These are phyloP conservation scores for Pseudopithomyces maydicus DNA, from an alignment of 2,329 filamentous ascomycete genomes.

Conservation along the genomic window DNA sequence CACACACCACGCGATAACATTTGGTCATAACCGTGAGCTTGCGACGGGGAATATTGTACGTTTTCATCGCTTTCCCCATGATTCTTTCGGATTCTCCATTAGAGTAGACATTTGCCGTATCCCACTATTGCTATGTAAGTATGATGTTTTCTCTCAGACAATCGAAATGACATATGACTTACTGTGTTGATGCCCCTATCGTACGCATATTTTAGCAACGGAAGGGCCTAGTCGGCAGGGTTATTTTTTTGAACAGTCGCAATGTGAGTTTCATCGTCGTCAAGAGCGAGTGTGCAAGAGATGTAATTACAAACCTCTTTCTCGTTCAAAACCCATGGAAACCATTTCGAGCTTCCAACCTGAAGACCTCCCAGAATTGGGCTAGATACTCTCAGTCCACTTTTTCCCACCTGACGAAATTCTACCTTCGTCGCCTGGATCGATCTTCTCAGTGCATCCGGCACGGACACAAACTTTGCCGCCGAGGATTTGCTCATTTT, in stretches of 20 bases:
- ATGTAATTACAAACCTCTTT: background rate
- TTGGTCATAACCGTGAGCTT: slow-evolving; percentile 65
- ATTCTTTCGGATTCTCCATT: slow-evolving; percentile 61
- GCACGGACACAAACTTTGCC: too few species aligned
- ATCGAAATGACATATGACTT: background rate
- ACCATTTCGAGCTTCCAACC: background rate
- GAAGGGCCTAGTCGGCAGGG: background rate
- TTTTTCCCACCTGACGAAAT: too few species aligned
- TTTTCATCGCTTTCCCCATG: slow-evolving; percentile 64
- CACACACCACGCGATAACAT: slow-evolving; percentile 54
- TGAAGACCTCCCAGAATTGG: background rate
- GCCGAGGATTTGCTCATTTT: too few species aligned
- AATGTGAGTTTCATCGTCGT: too few species aligned
- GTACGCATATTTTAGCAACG: slow-evolving; percentile 47
- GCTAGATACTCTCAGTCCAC: background rate
- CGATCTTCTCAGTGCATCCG: too few species aligned
- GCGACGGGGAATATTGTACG: slow-evolving; percentile 61
- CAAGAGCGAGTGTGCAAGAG: background rate
- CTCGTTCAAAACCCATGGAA: background rate
- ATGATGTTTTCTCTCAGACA: background rate
- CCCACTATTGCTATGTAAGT: too few species aligned
- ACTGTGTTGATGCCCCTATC: slow-evolving; percentile 47
- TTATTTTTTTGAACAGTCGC: too few species aligned
- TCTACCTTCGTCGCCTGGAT: too few species aligned
- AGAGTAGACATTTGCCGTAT: slow-evolving; percentile 56